Conservation (phyloP, 192 early-diverging fungal genomes). For the Spizellomyces punctatus region DNA sequence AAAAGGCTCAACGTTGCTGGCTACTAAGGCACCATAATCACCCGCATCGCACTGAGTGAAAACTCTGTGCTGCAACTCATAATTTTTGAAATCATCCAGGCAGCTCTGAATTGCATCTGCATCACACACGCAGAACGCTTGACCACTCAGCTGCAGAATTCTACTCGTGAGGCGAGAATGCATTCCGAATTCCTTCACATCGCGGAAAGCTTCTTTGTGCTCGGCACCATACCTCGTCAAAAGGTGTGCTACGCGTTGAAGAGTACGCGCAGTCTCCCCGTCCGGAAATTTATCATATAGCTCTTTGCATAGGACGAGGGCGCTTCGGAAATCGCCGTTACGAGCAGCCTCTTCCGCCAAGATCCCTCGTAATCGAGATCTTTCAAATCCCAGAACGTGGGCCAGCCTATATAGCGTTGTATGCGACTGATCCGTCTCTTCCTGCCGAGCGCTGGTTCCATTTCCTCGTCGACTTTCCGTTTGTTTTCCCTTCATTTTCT, state of each 20-base stretch:
- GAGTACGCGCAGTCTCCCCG: slow-evolving; percentile 23
- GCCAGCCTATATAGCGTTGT: slow-evolving; percentile 36
- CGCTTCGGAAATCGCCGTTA: slow-evolving; percentile 53
- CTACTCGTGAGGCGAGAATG: slow-evolving; percentile 40
- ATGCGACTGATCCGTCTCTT: slow-evolving; percentile 12
- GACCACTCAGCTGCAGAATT: slow-evolving; percentile 43
- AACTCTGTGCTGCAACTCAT: slow-evolving; percentile 45
- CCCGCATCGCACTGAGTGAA: slow-evolving; percentile 53
- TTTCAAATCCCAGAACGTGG: slow-evolving; percentile 47
- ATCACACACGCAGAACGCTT: slow-evolving; percentile 38
- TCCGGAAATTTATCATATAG: slow-evolving; percentile 48
- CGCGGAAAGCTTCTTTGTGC: slow-evolving; percentile 37
- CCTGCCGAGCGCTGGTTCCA: slow-evolving; percentile 8
- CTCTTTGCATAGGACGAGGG: slow-evolving; percentile 49
- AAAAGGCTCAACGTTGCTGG: neutral
- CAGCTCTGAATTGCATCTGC: slow-evolving; percentile 34
- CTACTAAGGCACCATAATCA: slow-evolving; percentile 41
- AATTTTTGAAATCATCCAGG: slow-evolving; percentile 52
- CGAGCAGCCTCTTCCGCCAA: slow-evolving; percentile 63
- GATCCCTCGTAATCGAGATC: slow-evolving; percentile 45
- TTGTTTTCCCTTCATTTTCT: slow-evolving; percentile 23
- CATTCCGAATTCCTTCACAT: slow-evolving; percentile 31
- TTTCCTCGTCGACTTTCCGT: slow-evolving; percentile 25
- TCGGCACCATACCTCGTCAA: slow-evolving; percentile 36
- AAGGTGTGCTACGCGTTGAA: slow-evolving; percentile 39